Conservation (phyloP, 2,329 filamentous ascomycete genomes). For the Pezicula radicicola region DNA sequence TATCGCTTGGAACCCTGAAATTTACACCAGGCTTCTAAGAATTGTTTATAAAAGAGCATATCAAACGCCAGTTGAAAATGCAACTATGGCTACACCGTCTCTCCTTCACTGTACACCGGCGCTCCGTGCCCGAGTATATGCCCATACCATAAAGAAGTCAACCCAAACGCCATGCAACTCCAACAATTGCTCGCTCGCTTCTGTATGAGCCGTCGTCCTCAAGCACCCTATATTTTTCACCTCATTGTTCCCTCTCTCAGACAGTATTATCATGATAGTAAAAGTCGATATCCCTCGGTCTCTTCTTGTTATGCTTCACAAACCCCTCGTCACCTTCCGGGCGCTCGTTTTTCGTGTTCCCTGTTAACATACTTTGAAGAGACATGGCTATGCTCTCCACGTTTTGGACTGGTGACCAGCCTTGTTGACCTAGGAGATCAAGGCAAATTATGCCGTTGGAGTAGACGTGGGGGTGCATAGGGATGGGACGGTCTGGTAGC, state of each 20-base stretch:
- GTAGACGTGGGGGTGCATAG: constrained; percentile 97
- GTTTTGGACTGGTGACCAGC: constrained; percentile 96
- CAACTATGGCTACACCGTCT: too few species aligned
- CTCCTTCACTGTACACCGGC: too few species aligned
- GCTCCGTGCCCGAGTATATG: too few species aligned
- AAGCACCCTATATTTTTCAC: neutral
- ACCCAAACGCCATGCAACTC: too few species aligned
- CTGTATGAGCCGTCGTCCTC: neutral
- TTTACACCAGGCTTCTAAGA: too few species aligned
- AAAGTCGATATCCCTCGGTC: constrained; percentile 88
- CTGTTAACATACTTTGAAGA: constrained; percentile 96
- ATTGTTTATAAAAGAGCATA: too few species aligned
- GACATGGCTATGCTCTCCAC: constrained; percentile 97
- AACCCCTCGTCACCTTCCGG: constrained; percentile 90
- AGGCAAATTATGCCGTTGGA: constrained; percentile 98
- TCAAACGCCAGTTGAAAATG: too few species aligned
- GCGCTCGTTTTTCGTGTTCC: constrained; percentile 87
- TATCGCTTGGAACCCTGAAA: too few species aligned
- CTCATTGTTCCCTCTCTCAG: constrained; percentile 26
- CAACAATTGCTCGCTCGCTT: too few species aligned
- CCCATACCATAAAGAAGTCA: too few species aligned
- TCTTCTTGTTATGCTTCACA: constrained; percentile 71
- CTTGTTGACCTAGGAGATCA: constrained; percentile 80
- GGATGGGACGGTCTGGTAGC: constrained; percentile 65
- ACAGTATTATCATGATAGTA: constrained; percentile 89